phyloP scores from a whole-genome alignment of 306 rosid genomes.

The Castanopsis chinensis region DNA sequence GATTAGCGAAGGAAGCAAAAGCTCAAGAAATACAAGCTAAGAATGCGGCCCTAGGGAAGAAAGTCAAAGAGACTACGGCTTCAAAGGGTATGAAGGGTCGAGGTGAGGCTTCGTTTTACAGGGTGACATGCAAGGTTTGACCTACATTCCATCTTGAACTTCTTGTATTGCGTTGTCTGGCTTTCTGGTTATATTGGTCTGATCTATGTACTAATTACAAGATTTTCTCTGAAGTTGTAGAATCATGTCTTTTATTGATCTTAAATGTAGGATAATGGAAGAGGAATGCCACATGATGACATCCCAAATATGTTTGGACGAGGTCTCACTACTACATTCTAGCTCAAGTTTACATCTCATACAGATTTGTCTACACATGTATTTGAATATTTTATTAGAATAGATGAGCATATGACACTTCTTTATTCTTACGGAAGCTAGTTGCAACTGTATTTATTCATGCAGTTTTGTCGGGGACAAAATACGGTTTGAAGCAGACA shows the following conservation, averaged over 20 bases:
- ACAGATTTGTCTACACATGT: constrained; percentile 1
- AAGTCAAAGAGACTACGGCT: constrained; percentile 62
- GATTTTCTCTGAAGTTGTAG: neutral
- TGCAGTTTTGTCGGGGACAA: constrained; percentile 95
- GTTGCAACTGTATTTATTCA: constrained; percentile 24
- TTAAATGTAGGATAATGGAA: constrained; percentile 80
- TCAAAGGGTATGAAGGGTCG: constrained; percentile 71
- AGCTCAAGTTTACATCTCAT: constrained; percentile 16
- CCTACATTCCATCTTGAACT: constrained; percentile 17
- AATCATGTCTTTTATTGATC: constrained; percentile 19
- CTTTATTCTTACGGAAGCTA: constrained; percentile 12
- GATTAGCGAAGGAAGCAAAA: constrained; percentile 84
- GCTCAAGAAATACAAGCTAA: constrained; percentile 81
- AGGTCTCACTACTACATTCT: constrained; percentile 51
- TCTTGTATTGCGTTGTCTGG: constrained; percentile 8
- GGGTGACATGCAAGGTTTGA: constrained; percentile 89
- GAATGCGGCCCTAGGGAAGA: constrained; percentile 79
- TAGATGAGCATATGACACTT: neutral
- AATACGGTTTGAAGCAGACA: constrained; percentile 94
- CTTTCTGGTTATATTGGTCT: constrained; percentile 8
- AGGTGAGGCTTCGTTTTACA: constrained; percentile 92
- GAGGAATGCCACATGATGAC: constrained; percentile 97
- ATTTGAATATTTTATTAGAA: neutral
- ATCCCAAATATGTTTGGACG: constrained; percentile 99
- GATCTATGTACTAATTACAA: neutral